A percentile compares a stretch with the other conserved stretches of the same genome.
phyloP scores from a whole-genome alignment of 140 eudicot genomes.

The Cichorium intybus region DNA sequence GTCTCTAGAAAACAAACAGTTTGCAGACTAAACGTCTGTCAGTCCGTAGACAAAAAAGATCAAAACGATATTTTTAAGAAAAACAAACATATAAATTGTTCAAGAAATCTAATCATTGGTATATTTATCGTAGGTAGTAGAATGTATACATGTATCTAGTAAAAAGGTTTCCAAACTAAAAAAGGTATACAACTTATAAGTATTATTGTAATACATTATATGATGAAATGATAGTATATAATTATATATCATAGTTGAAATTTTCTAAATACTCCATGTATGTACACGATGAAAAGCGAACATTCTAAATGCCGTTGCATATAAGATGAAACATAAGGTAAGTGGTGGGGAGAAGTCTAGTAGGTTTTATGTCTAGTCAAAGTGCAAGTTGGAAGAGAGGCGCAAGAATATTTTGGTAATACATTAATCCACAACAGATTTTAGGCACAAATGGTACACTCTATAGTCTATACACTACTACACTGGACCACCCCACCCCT shows the following conservation, averaged over 20 bases:
- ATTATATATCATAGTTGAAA: not conserved
- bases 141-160: too few species aligned
- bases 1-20: too few species aligned
- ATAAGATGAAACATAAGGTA: not conserved
- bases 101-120: too few species aligned
- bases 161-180: too few species aligned
- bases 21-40: too few species aligned
- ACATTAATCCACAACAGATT: not conserved
- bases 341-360: conserved; percentile 37
- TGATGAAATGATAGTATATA: too few species aligned
- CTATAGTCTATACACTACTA: conserved; percentile 2
- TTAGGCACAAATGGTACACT: conserved; percentile 21
- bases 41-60: too few species aligned
- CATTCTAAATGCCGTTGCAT: not conserved
- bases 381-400: conserved; percentile 24
- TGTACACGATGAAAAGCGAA: not conserved
- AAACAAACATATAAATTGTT: too few species aligned
- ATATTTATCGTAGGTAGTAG: too few species aligned
- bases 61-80: too few species aligned
- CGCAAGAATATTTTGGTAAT: conserved; percentile 23
- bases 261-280: not conserved
- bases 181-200: too few species aligned
- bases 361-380: conserved; percentile 24
- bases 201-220: too few species aligned
- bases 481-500: conserved; percentile 32